Conservation (phyloP, 2,329 filamentous ascomycete genomes). For the Fusarium ambrosium region DNA sequence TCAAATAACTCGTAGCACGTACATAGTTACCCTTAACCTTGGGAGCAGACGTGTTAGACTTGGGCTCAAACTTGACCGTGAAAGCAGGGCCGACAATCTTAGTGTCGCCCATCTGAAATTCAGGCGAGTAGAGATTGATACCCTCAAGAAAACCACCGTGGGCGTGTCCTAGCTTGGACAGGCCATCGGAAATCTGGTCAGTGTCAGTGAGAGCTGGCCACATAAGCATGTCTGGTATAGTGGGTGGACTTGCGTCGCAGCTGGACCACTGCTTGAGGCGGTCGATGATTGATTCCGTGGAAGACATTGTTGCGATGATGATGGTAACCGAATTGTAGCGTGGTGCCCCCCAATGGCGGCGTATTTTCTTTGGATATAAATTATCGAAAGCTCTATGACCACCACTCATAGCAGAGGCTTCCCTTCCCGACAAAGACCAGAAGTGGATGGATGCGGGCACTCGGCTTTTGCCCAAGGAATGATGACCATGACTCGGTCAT, state of each 20-base stretch:
- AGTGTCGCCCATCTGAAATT: slow-evolving; percentile 12
- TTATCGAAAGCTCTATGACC: background rate
- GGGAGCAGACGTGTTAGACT: slow-evolving; percentile 12
- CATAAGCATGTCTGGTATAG: background rate
- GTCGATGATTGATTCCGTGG: slow-evolving; percentile 9
- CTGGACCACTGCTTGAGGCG: slow-evolving; percentile 20
- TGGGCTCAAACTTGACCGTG: slow-evolving; percentile 22
- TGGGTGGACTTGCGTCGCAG: slow-evolving; percentile 13
- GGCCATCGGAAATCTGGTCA: slow-evolving; percentile 17
- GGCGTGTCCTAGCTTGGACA: slow-evolving; percentile 23
- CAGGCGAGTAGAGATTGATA: slow-evolving; percentile 13
- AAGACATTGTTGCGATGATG: background rate
- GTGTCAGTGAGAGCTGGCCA: background rate
- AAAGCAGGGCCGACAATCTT: slow-evolving; percentile 22
- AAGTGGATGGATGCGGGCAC: background rate
- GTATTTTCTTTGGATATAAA: background rate
- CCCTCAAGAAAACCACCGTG: slow-evolving; percentile 27
- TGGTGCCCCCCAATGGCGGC: background rate
- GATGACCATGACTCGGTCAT: background rate
- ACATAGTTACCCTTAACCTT: slow-evolving; percentile 26
- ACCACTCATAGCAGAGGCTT: background rate
- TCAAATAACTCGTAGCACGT: background rate
- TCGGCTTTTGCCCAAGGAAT: background rate
- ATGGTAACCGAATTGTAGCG: background rate
- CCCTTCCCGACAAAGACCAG: background rate